phyloP scores from a whole-genome alignment of 371 early-diverging fungal species.

The Funneliformis caledonium region DNA sequence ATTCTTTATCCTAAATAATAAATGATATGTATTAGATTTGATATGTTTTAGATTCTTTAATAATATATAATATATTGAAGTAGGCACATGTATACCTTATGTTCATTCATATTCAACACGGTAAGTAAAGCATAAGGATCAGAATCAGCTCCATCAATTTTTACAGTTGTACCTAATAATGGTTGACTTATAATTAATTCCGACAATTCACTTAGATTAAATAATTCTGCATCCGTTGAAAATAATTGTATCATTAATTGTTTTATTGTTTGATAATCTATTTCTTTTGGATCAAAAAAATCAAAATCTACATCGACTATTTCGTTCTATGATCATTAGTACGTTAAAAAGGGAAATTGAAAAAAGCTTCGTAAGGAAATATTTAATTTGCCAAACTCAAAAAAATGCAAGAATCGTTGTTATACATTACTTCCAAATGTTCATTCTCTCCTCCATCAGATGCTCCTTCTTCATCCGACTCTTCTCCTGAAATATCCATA shows the following conservation, averaged over 20 bases:
- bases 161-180: slow-evolving; percentile 89
- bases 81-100: slow-evolving; percentile 49
- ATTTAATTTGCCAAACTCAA: neutral
- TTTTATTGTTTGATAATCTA: slow-evolving; percentile 94
- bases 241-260: slow-evolving; percentile 79
- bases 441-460: neutral
- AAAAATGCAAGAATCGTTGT: neutral
- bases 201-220: slow-evolving; percentile 77
- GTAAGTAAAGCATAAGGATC: slow-evolving; percentile 94
- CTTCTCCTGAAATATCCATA: slow-evolving; percentile 11
- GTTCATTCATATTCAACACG: slow-evolving; percentile 71
- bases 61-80: too few relatives aligned
- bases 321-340: neutral
- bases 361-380: neutral
- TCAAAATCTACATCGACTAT: slow-evolving; percentile 91
- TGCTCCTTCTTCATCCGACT: neutral
- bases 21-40: neutral
- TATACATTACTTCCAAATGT: neutral
- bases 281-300: slow-evolving; percentile 86
- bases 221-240: slow-evolving; percentile 76
- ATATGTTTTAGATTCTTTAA: too few relatives aligned
- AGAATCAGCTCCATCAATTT: slow-evolving; percentile 74
- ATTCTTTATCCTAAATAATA: slow-evolving; percentile 55
- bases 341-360: neutral
- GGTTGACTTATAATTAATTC: slow-evolving; percentile 84